phyloP scores from a whole-genome alignment of 805 yeast genomes.

The Metschnikowia baotianmanensis region DNA sequence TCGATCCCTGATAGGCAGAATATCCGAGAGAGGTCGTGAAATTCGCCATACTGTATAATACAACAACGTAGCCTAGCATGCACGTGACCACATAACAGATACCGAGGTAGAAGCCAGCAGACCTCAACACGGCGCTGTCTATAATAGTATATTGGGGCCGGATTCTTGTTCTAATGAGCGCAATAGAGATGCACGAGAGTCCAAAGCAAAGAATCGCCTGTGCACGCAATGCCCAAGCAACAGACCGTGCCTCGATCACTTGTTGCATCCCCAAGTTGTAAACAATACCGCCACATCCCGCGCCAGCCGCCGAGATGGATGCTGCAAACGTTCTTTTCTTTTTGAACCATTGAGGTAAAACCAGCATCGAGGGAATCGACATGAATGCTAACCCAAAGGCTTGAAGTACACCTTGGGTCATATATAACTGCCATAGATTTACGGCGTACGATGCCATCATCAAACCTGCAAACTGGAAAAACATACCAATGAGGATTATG shows the following conservation, averaged over 20 bases:
- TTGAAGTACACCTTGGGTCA: constrained; percentile 65
- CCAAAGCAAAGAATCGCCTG: constrained; percentile 28
- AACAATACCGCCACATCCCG: constrained; percentile 52
- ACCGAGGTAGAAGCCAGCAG: constrained; percentile 43
- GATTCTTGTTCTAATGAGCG: constrained; percentile 16
- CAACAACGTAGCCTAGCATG: constrained; percentile 58
- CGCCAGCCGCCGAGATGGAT: constrained; percentile 48
- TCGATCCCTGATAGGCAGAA: constrained; percentile 50
- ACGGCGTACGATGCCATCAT: constrained; percentile 60
- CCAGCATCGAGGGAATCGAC: constrained; percentile 55
- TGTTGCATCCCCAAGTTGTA: constrained; percentile 43
- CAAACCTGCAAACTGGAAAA: constrained; percentile 51
- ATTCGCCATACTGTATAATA: constrained; percentile 58
- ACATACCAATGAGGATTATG: constrained; percentile 49
- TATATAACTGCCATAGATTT: constrained; percentile 60
- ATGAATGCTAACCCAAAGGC: constrained; percentile 57
- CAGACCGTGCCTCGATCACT: constrained; percentile 36
- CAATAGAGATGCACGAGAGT: constrained; percentile 15
- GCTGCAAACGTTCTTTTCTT: constrained; percentile 56
- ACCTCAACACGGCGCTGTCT: constrained; percentile 39
- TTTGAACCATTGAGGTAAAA: constrained; percentile 70
- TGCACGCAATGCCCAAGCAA: constrained; percentile 50
- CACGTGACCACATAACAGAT: constrained; percentile 45
- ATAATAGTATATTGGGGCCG: constrained; percentile 29
- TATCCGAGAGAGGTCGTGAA: constrained; percentile 62